Evolutionary conservation across 2,329 filamentous ascomycete species (phyloP).

Genomic region (Hypomyces rosellus): DNA sequence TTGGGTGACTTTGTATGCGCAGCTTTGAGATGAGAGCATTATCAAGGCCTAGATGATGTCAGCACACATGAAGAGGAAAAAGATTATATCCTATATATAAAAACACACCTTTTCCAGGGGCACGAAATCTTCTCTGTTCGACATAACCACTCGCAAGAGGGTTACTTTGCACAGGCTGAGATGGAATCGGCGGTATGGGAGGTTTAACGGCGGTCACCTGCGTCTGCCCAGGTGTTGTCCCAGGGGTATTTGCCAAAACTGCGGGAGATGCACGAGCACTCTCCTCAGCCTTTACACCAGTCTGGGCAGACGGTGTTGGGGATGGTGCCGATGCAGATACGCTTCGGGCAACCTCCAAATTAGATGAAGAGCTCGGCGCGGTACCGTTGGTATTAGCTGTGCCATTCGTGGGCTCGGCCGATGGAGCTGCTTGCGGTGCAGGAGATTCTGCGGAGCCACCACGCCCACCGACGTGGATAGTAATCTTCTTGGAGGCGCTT

Average conservation of each 20-base stretch:
- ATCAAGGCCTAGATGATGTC: slow-evolving; percentile 35
- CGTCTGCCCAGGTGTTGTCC: slow-evolving; percentile 14
- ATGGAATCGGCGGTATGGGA: slow-evolving; percentile 12
- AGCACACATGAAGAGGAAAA: slow-evolving; percentile 8
- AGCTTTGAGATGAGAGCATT: slow-evolving; percentile 64
- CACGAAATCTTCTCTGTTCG: slow-evolving; percentile 33
- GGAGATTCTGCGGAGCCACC: slow-evolving; percentile 49
- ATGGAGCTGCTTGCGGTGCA: slow-evolving; percentile 30
- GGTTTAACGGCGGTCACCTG: slow-evolving; percentile 12
- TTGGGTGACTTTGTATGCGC: slow-evolving; percentile 61
- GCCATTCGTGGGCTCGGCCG: slow-evolving; percentile 15
- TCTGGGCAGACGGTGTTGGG: slow-evolving; percentile 38
- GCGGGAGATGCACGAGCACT: slow-evolving; percentile 21
- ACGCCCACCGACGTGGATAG: slow-evolving; percentile 60
- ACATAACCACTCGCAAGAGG: slow-evolving; percentile 26
- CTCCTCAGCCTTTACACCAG: slow-evolving; percentile 32
- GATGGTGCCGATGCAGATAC: slow-evolving; percentile 33
- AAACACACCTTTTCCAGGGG: slow-evolving; percentile 35
- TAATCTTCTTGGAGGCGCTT: slow-evolving; percentile 56
- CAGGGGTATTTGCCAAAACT: slow-evolving; percentile 15
- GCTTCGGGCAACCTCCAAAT: slow-evolving; percentile 36
- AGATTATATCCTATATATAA: not conserved
- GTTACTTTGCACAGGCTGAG: slow-evolving; percentile 20
- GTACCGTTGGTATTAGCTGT: slow-evolving; percentile 9
- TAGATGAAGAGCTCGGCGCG: not conserved